A percentile compares a stretch with the other conserved stretches of the same genome.
These are phyloP conservation scores for Desmodesmus armatus DNA, from an alignment of 139 green algal genomes.

Conservation along the genomic window DNA sequence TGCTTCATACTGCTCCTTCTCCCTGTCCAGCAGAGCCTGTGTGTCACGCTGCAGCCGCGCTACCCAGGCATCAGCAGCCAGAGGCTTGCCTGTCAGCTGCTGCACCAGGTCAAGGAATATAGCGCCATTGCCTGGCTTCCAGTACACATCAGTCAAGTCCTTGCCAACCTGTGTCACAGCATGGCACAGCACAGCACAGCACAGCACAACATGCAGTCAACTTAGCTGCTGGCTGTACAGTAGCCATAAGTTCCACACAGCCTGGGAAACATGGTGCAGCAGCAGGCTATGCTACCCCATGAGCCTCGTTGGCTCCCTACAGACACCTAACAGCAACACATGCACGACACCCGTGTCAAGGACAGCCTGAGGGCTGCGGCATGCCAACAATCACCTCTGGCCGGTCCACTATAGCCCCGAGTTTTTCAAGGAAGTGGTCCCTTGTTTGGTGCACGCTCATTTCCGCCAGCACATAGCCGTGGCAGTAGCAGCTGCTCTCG, in stretches of 20 bases:
- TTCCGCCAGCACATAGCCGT: conserved; percentile 73
- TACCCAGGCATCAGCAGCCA: conserved; percentile 69
- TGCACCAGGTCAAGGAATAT: conserved; percentile 78
- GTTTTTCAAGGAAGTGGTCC: conserved; percentile 73
- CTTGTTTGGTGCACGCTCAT: conserved; percentile 83
- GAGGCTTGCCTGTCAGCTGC: conserved; percentile 54
- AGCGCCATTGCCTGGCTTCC: conserved; percentile 75
- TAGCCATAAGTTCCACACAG: too few relatives aligned
- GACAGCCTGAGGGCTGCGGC: too few relatives aligned
- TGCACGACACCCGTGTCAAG: too few relatives aligned
- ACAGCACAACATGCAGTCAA: background rate
- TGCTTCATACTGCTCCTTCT: conserved; percentile 70
- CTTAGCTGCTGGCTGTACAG: too few relatives aligned
- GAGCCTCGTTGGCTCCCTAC: too few relatives aligned
- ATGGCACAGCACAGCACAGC: conserved; percentile 22
- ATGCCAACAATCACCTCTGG: too few relatives aligned
- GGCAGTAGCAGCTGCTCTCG: conserved; percentile 82
- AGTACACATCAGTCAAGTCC: conserved; percentile 59
- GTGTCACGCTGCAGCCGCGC: conserved; percentile 53
- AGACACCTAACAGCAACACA: too few relatives aligned
- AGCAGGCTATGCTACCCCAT: too few relatives aligned
- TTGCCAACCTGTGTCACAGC: conserved; percentile 31
- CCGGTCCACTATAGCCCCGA: conserved; percentile 60
- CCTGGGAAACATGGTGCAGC: too few relatives aligned
- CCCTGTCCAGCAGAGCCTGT: conserved; percentile 58